A percentile compares a stretch with the other conserved stretches of the same genome.
phyloP scores from a whole-genome alignment of 106 monocot species.

The Dactylorhiza incarnata region DNA sequence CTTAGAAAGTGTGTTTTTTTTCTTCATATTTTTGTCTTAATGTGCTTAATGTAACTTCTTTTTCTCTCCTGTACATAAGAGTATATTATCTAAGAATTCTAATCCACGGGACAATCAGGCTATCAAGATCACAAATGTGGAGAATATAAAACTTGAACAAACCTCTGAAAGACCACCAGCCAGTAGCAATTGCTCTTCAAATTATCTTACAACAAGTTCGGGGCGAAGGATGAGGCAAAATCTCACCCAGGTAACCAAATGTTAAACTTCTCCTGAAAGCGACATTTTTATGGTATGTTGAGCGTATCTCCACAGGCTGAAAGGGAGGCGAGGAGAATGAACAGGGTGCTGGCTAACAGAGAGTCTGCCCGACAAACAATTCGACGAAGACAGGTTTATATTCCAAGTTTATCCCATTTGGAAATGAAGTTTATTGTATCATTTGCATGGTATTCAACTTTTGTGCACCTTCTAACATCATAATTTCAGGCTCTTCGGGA shows the following conservation, averaged over 20 bases:
- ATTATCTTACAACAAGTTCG: background rate
- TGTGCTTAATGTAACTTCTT: background rate
- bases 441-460: no score
- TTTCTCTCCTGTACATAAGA: background rate
- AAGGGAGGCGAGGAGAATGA: slow-evolving; percentile 62
- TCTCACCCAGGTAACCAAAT: slow-evolving; percentile 49
- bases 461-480: background rate
- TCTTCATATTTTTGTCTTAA: background rate
- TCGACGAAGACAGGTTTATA: slow-evolving; percentile 60
- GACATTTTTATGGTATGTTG: background rate
- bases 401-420: background rate
- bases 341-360: slow-evolving; percentile 75
- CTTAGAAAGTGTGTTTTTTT: background rate
- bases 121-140: background rate
- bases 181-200: slow-evolving; percentile 9
- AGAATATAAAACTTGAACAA: slow-evolving; percentile 5
- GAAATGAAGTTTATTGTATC: no score
- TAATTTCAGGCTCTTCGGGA: slow-evolving; percentile 49
- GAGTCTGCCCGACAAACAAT: slow-evolving; percentile 94
- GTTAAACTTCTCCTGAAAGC: background rate
- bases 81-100: background rate
- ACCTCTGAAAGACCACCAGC: slow-evolving; percentile 13
- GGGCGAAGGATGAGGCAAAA: slow-evolving; percentile 29
- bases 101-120: background rate
- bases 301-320: slow-evolving; percentile 47